Conservation (phyloP, 768 basidiomycete species). For the Trametes cingulata region DNA sequence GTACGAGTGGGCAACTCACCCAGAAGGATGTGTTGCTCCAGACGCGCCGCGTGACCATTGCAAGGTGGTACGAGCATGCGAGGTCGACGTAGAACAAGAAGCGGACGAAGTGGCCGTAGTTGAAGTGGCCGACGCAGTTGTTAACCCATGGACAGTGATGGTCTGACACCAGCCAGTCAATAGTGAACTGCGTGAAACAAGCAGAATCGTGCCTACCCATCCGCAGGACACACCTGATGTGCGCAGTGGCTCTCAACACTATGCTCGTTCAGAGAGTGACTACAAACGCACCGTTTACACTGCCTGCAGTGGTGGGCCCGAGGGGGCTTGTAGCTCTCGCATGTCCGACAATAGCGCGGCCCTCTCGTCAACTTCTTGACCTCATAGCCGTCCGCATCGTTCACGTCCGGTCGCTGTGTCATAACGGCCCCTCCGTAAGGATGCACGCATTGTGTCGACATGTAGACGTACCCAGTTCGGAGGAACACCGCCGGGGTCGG, state of each 20-base stretch:
- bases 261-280: background rate
- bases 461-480: constrained; percentile 61
- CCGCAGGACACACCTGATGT: constrained; percentile 72
- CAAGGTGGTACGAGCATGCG: constrained; percentile 84
- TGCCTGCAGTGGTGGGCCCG: constrained; percentile 90
- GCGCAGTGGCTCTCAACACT: background rate
- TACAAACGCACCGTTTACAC: constrained; percentile 67
- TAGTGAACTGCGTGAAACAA: background rate
- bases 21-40: constrained; percentile 52
- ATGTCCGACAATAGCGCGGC: constrained; percentile 86
- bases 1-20: constrained; percentile 39
- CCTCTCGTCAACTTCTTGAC: constrained; percentile 85
- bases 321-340: constrained; percentile 83
- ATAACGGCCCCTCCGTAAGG: background rate
- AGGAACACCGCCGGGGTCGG: constrained; percentile 86
- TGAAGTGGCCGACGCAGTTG: constrained; percentile 92
- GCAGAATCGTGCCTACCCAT: constrained; percentile 62
- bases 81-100: constrained; percentile 92
- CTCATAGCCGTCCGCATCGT: constrained; percentile 71
- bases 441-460: background rate
- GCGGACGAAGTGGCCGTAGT: constrained; percentile 86
- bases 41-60: constrained; percentile 76
- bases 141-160: constrained; percentile 94
- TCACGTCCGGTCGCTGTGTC: constrained; percentile 71
- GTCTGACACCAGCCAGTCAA: constrained; percentile 45